These are phyloP conservation scores for Yarrowia porcina DNA, from an alignment of 805 yeast species.

Conservation along the genomic window DNA sequence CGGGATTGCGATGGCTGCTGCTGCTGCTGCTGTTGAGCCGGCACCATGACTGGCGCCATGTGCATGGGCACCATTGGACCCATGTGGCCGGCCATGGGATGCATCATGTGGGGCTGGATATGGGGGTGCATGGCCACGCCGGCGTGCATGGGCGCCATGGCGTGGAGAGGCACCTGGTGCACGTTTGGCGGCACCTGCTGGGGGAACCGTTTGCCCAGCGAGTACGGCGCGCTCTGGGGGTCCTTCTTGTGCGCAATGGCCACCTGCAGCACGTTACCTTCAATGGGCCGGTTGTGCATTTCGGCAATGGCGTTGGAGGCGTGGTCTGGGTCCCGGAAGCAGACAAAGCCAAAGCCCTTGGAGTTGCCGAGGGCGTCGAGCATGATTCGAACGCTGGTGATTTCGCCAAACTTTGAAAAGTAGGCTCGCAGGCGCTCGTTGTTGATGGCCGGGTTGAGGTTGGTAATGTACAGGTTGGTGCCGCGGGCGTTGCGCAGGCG, in stretches of 20 bases:
- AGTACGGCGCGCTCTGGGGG: conserved; percentile 7
- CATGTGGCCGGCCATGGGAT: neutral
- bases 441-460: conserved; percentile 52
- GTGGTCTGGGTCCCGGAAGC: conserved; percentile 60
- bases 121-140: neutral
- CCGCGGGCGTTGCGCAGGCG: conserved; percentile 51
- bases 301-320: conserved; percentile 68
- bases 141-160: neutral
- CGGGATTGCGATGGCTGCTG: too few relatives aligned
- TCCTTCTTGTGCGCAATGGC: conserved; percentile 71
- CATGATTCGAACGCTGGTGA: conserved; percentile 55
- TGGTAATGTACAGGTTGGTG: conserved; percentile 69
- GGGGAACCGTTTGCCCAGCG: neutral
- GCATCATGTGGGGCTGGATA: neutral
- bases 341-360: conserved; percentile 79
- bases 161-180: neutral
- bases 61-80: neutral
- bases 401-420: conserved; percentile 49
- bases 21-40: too few relatives aligned
- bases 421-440: conserved; percentile 51
- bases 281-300: conserved; percentile 53
- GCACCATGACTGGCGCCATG: neutral
- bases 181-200: neutral
- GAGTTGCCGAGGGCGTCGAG: conserved; percentile 51
- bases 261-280: conserved; percentile 55